Evolutionary conservation across 2,329 filamentous ascomycete species (phyloP).

Genomic region (Byssochlamys sp.): DNA sequence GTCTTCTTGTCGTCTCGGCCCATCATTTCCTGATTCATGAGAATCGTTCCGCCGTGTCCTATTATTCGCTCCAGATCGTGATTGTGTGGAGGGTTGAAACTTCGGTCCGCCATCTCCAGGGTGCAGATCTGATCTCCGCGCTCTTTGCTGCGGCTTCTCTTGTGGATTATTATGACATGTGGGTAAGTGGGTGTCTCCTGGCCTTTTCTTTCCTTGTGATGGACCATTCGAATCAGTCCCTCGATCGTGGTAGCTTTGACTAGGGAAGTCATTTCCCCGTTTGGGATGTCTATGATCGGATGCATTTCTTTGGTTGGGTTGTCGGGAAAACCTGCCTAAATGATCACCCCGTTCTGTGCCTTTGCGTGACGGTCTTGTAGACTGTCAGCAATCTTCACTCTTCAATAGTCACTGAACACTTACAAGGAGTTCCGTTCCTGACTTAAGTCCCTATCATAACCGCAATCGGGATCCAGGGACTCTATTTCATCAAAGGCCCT

Average conservation of each 20-base stretch:
- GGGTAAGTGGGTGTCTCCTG: neutral
- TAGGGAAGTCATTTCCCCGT: neutral
- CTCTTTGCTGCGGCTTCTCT: neutral
- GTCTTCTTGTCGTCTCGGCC: constrained; percentile 21
- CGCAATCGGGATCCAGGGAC: neutral
- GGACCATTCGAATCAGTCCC: neutral
- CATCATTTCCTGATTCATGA: constrained; percentile 12
- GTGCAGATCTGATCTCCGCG: neutral
- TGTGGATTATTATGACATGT: neutral
- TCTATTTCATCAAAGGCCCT: neutral
- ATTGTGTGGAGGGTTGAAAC: constrained; percentile 1
- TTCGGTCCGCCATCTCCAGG: neutral
- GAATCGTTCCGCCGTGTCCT: constrained; percentile 8
- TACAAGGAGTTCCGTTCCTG: neutral
- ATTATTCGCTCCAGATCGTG: constrained; percentile 5
- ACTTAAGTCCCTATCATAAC: neutral
- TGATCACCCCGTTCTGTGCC: neutral
- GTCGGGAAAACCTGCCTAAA: neutral
- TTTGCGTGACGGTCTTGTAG: neutral
- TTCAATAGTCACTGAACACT: neutral
- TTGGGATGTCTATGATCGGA: neutral
- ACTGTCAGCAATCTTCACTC: neutral
- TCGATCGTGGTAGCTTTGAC: neutral
- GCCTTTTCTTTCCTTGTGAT: neutral
- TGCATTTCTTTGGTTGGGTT: neutral